Evolutionary conservation across 2,329 filamentous ascomycete species (phyloP).

Genomic region (Alternaria brassicicola): DNA sequence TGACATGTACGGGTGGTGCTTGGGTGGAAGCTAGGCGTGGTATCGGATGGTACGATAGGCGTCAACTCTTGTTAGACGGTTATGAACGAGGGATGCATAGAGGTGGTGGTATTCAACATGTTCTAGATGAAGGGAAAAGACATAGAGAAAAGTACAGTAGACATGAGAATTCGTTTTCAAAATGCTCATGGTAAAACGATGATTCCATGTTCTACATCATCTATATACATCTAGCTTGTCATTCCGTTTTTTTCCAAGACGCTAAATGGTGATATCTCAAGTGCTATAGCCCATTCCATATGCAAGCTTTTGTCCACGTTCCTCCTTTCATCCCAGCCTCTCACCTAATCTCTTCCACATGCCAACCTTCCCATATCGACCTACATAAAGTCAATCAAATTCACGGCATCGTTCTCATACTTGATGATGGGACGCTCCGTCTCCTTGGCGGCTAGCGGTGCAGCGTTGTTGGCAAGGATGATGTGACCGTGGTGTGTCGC

Average conservation of each 20-base stretch:
- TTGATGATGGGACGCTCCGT: background rate
- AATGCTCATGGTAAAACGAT: background rate
- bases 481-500: conserved; percentile 18
- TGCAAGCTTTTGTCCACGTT: background rate
- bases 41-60: background rate
- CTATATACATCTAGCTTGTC: background rate
- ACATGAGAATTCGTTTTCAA: background rate
- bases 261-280: background rate
- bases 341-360: background rate
- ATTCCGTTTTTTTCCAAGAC: background rate
- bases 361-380: background rate
- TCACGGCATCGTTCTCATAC: background rate
- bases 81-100: too few species aligned
- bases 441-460: background rate
- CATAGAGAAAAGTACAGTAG: background rate
- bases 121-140: background rate
- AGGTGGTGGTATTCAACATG: background rate
- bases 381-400: conserved; percentile 2
- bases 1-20: background rate
- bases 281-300: background rate
- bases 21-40: background rate
- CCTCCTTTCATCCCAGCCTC: background rate
- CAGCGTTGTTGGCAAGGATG: conserved; percentile 14
- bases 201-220: background rate
- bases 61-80: background rate